Base-by-base conservation (phyloP, 495 filamentous ascomycete genomes). In the Rusavskia elegans region DNA sequence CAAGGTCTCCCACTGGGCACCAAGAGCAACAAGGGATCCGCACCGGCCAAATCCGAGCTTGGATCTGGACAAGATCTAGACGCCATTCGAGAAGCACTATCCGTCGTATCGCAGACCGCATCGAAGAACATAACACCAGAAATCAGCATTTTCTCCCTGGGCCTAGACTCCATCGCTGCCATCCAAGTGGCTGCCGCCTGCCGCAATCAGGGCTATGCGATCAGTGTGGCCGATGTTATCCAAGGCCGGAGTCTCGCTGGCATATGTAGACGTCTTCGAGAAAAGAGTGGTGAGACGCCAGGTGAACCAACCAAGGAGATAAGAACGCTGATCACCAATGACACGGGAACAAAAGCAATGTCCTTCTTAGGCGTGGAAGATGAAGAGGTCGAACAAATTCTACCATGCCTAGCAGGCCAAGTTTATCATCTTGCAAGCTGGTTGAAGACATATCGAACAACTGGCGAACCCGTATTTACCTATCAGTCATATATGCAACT, bases 101-200 rank as follows among this genome's bases (percentile, higher is more conserved):
- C 82, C 0, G 64, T 78, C 29, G 68, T 88, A 5, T 81, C 85
- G 0, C 75, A 73, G 11, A 62, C 86, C 0, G 63, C 82, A 0
- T 65, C 71, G n/a, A 59, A 73, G 2, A 66, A 74, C 11, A 89
- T 96, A 36, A 63, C 68, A 8, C 72, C 73, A 29, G 65, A 68
- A n/a, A 71, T 80, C 38, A 86, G 76, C 21, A 84, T 95, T 21
- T 93, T 90, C 61, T 80, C 85, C 57, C 72, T 97, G 7, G 89
- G 90, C 7, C 71, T 95, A 36, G 89, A 97, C 61, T 95, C 89
- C 3, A 87, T 97, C 59, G 85, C 83, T 50, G 85, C 87, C 10
- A 89, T 95, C 63, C 81, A 83, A 45, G 72, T 83, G 16, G 76
- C 80, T 21, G 72, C 79, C 0, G 64, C 81, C n/a, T 68, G 89